phyloP scores from a whole-genome alignment of 352 stramenopile genomes.

The Pythium graminicola region DNA sequence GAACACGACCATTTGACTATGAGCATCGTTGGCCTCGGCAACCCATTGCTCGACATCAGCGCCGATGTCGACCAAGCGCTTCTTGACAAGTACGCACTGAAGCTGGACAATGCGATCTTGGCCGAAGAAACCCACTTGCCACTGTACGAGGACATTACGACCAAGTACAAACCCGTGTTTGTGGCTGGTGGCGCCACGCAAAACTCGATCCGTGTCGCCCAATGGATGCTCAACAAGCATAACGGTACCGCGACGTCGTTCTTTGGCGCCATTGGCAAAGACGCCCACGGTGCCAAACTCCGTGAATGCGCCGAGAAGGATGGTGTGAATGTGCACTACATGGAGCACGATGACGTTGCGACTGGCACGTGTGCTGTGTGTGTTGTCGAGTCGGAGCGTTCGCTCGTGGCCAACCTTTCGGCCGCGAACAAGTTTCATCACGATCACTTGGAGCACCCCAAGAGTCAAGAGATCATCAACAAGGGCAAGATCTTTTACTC shows the following conservation, averaged over 20 bases:
- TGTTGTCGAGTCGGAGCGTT: conserved; percentile 94
- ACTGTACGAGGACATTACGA: conserved; percentile 94
- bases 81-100: conserved; percentile 95
- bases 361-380: conserved; percentile 98
- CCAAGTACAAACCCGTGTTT: conserved; percentile 90
- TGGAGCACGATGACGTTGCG: conserved; percentile 89
- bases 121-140: conserved; percentile 97
- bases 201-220: conserved; percentile 98
- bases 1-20: conserved; percentile 51
- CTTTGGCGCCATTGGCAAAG: conserved; percentile 95
- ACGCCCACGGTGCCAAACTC: conserved; percentile 91
- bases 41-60: conserved; percentile 98
- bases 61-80: conserved; percentile 91
- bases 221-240: conserved; percentile 97
- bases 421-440: conserved; percentile 98
- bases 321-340: conserved; percentile 96
- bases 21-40: conserved; percentile 94
- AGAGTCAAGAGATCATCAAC: conserved; percentile 90
- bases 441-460: conserved; percentile 68
- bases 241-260: conserved; percentile 88
- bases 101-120: conserved; percentile 95
- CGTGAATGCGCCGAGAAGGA: conserved; percentile 91
- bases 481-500: conserved; percentile 96
- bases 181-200: conserved; percentile 98
- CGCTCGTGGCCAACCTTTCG: conserved; percentile 95